Evolutionary conservation across 2,329 filamentous ascomycete species (phyloP), one percentile per base, ranked within the genome.

Genomic region (Penicillium sp.): DNA sequence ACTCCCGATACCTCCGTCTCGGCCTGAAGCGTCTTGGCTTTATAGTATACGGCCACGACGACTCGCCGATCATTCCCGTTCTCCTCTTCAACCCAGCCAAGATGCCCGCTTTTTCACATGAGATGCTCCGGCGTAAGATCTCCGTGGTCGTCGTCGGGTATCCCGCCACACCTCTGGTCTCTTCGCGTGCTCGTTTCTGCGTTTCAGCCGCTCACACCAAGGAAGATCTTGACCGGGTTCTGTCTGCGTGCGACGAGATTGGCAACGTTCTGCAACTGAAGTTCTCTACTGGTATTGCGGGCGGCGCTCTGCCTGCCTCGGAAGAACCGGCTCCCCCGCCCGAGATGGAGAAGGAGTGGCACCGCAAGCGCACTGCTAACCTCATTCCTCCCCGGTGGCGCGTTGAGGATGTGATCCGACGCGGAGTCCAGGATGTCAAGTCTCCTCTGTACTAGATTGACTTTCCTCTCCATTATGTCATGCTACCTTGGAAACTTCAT

Each of bases 51-150:
- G 93, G 93, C 47, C 90, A 97, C 65, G 93, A 98, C 62, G 93
- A 98, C 70, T 96, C 90, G 4, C 93, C 93, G 41, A 97, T 98
- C 56, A 89, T 98, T 55, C 93, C 93, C 38, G 69, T 98, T 53
- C 79, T 95, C 60, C 81, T 98, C 18, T 98, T 96, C 76, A 88
- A 97, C 70, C 93, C 93, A n/a, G 93, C 87, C 58, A 98, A 98
- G 73, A 96, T 98, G 77, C 87, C 91, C 4, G 91, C 93, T 43
- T 98, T 98, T 69, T 96, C 89, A 34, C 93, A 95, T 64, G 93
- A 97, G 68, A 97, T 98, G 93, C 80, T 97, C 45, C 87, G 87
- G 71, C 87, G 93, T 61, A 97, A 96, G 69, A 97, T 98, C 56
- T 93, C 91, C 0, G 87, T 97, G 36, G 93, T 98, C 26, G 87